Evolutionary conservation across 2,329 filamentous ascomycete genomes (phyloP).

Genomic region (Sporothrix pallida): DNA sequence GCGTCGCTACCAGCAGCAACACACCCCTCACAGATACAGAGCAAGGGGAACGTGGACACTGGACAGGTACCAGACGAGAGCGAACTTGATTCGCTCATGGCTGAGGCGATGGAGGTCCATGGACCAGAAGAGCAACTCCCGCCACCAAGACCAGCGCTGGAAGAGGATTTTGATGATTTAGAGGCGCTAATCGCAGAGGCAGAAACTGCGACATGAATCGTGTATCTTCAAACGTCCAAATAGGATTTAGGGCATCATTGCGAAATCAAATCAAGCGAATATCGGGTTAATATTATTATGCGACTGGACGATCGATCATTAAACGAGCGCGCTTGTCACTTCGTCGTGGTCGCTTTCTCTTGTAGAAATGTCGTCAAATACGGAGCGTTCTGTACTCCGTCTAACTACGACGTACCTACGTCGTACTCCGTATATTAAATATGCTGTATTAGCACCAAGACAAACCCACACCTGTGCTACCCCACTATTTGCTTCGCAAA

Average conservation of each 20-base stretch:
- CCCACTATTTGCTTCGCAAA: conserved; percentile 5
- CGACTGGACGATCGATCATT: too few relatives aligned
- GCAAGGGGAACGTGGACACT: conserved; percentile 12
- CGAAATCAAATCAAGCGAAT: too few relatives aligned
- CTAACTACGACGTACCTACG: too few relatives aligned
- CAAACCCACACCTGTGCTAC: background rate
- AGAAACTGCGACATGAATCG: conserved; percentile 41
- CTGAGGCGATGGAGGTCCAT: conserved; percentile 50
- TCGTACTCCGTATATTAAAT: too few relatives aligned
- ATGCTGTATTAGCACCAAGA: too few relatives aligned
- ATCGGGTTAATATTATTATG: too few relatives aligned
- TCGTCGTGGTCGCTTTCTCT: too few relatives aligned
- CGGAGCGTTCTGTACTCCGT: too few relatives aligned
- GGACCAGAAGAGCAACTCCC: conserved; percentile 29
- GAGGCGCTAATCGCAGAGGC: conserved; percentile 52
- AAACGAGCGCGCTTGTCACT: too few relatives aligned
- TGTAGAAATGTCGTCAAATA: too few relatives aligned
- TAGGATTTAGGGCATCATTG: too few relatives aligned
- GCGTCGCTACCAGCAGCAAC: background rate
- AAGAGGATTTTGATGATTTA: conserved; percentile 49
- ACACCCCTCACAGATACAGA: conserved; percentile 1
- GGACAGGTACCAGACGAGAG: conserved; percentile 50
- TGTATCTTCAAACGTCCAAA: too few relatives aligned
- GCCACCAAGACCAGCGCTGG: conserved; percentile 36
- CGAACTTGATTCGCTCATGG: conserved; percentile 60